phyloP scores from a whole-genome alignment of 78 protist genomes.

The Isochrysis galbana region DNA sequence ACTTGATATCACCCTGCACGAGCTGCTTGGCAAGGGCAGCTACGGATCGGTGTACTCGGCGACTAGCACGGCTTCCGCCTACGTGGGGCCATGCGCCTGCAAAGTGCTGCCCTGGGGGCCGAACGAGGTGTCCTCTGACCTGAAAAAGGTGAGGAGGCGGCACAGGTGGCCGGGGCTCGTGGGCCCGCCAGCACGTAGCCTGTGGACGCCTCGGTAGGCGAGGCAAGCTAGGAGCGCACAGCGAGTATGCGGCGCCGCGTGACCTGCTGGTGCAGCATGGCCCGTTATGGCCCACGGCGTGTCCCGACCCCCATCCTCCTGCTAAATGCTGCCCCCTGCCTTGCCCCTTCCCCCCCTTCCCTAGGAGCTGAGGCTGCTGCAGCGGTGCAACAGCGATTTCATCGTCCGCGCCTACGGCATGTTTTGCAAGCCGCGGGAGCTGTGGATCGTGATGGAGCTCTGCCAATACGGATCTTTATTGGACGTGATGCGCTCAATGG shows the following conservation, averaged over 20 bases:
- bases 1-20: not conserved
- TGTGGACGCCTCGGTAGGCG: too few relatives aligned
- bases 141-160: too few relatives aligned
- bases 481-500: not conserved
- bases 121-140: not conserved
- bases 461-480: not conserved
- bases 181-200: too few relatives aligned
- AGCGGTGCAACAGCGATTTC: too few relatives aligned
- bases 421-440: not conserved
- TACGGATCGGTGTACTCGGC: not conserved
- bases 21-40: not conserved
- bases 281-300: too few relatives aligned
- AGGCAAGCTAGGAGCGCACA: too few relatives aligned
- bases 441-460: conserved; percentile 29
- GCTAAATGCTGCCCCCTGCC: too few relatives aligned
- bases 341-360: too few relatives aligned
- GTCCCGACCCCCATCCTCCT: too few relatives aligned
- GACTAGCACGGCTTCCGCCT: not conserved
- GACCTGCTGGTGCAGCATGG: too few relatives aligned
- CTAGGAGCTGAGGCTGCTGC: not conserved
- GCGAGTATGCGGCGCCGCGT: too few relatives aligned
- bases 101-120: not conserved
- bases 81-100: not conserved
- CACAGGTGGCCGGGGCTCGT: too few relatives aligned
- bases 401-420: not conserved